These are phyloP conservation scores for Cyclostephanos tholiformis DNA, from an alignment of 108 stramenopile genomes.

Conservation along the genomic window DNA sequence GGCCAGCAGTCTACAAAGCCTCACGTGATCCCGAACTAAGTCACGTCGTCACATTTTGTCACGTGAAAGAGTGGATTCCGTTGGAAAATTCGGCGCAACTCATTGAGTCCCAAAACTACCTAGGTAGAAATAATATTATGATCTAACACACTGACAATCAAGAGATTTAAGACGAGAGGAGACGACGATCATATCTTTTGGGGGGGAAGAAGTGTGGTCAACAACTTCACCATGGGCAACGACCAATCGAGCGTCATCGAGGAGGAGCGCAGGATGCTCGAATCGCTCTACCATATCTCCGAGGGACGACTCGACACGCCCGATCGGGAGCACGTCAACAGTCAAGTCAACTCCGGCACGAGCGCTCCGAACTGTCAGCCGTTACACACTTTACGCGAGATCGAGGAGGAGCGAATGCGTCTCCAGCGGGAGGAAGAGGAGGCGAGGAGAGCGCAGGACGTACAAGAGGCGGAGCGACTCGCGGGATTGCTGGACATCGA, in stretches of 20 bases:
- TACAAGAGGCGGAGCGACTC: constrained; percentile 39
- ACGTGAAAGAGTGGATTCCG: too few species aligned
- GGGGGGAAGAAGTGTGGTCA: too few species aligned
- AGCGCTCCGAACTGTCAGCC: constrained; percentile 81
- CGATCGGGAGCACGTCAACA: constrained; percentile 64
- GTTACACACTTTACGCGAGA: constrained; percentile 57
- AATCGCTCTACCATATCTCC: constrained; percentile 42
- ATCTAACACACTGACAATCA: too few species aligned
- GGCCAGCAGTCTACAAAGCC: too few species aligned
- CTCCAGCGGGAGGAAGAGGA: constrained; percentile 18
- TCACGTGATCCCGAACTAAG: too few species aligned
- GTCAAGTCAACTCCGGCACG: constrained; percentile 69
- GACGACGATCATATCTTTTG: too few species aligned
- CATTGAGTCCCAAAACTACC: too few species aligned
- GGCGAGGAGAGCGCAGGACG: constrained; percentile 7
- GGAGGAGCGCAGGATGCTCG: constrained; percentile 47
- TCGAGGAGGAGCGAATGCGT: constrained; percentile 20
- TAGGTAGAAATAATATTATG: too few species aligned
- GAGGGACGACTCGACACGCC: constrained; percentile 42
- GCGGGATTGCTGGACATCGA: constrained; percentile 42
- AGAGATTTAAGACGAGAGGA: too few species aligned
- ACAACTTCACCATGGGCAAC: constrained; percentile 36
- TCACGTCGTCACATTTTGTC: too few species aligned
- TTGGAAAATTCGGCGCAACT: too few species aligned
- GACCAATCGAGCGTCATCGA: constrained; percentile 45